Conservation (phyloP, 1,284 basidiomycete genomes). For the Ganoderma multipileum region DNA sequence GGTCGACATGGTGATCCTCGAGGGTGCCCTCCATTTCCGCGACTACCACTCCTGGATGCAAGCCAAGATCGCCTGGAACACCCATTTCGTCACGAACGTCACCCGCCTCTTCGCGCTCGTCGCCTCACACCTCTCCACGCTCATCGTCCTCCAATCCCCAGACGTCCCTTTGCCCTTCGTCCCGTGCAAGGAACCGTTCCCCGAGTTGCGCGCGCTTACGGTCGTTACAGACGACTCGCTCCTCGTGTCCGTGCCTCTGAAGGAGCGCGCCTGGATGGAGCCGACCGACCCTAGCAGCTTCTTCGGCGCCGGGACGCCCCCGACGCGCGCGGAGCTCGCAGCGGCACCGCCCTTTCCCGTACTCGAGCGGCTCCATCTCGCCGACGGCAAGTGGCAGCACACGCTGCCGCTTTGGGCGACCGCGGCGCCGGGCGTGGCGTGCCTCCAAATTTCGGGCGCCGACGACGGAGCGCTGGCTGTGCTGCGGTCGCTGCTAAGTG, state of each 20-base stretch:
- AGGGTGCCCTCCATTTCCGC: conserved; percentile 15
- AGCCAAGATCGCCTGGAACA: conserved; percentile 23
- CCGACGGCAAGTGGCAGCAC: conserved; percentile 11
- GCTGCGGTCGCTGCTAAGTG: not conserved
- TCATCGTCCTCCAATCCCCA: conserved; percentile 19
- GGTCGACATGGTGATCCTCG: conserved; percentile 21
- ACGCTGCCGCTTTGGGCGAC: conserved; percentile 18
- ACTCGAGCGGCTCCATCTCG: conserved; percentile 19
- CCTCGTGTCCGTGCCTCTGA: conserved; percentile 9
- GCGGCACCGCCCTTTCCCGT: conserved; percentile 18
- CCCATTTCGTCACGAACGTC: not conserved
- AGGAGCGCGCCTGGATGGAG: conserved; percentile 8
- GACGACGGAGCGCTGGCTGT: not conserved
- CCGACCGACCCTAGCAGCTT: conserved; percentile 4
- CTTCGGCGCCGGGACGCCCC: conserved; percentile 10
- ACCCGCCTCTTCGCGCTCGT: conserved; percentile 19
- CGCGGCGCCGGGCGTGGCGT: conserved; percentile 14
- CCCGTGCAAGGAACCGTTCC: conserved; percentile 4
- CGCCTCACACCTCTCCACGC: conserved; percentile 16
- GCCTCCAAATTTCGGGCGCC: conserved; percentile 10
- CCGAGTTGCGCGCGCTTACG: conserved; percentile 20
- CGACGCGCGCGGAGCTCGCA: not conserved
- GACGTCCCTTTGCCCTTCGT: conserved; percentile 20
- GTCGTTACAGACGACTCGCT: conserved; percentile 21
- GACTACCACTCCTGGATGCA: conserved; percentile 21